Evolutionary conservation across 2,329 filamentous ascomycete genomes (phyloP), one percentile per base, ranked within the genome.

Genomic region (Fusarium pilosicola): DNA sequence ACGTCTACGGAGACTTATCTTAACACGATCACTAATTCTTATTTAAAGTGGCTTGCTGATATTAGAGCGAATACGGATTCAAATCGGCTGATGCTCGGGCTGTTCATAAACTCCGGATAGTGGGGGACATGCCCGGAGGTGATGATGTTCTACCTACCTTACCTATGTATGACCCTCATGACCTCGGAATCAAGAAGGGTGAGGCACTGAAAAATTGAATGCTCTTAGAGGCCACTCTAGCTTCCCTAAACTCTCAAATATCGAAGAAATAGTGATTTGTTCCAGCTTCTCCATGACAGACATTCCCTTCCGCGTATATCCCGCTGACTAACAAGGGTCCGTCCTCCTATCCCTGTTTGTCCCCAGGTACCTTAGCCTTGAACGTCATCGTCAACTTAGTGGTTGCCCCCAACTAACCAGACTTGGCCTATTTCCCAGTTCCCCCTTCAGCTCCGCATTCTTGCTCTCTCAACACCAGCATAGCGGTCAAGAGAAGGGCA

Each of bases 51-150:
- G 65, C 64, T 68, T 56, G 45, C 32, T 49, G 36, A 34, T 41
- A 36, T 38, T 55, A 24, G 41, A 51, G 32, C 70, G 75, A 72
- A 75, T 70, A 70, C 65, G 67, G 45, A 52, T 56, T 51, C 36
- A 32, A 55, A 26, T 62, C 76, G 76, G 76, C 58, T 77, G 74
- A 73, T 77, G 30, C 67, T 75, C 76, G 76, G 76, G 49, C 38
- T 67, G 39, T 49, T 56, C 44, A 60, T 68, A 57, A 46, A 56
- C 42, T 34, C 70, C 74, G 65, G 72, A 58, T 68, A 49, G 70
- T 68, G 71, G 74, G 71, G 71, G 63, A 54, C 32, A 42, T 28
- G 26, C 26, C 18, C 13, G 48, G 49, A 62, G 45, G 24, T 59
- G 58, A 62, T 59, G 58, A 62, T 39, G 44, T 49, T 49, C 56